Conservation (phyloP, 2,329 filamentous ascomycete genomes). For the Gnomoniopsis smithogilvyi region DNA sequence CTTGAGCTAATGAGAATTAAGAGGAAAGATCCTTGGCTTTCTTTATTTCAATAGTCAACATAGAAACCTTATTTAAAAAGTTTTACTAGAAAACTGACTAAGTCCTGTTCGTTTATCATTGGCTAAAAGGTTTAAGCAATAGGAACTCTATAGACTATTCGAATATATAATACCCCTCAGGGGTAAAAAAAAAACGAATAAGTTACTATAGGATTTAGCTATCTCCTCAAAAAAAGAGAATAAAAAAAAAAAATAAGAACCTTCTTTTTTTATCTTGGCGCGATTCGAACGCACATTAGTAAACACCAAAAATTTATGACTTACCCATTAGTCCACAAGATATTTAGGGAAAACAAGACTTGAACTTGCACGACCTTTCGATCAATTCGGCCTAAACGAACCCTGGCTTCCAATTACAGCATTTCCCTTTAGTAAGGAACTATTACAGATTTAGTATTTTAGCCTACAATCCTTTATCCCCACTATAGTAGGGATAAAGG, state of each 20-base stretch:
- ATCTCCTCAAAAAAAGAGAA: neutral
- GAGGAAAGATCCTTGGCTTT: neutral
- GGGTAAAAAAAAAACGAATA: neutral
- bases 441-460: too few relatives aligned
- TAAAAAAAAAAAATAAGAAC: too few relatives aligned
- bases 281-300: neutral
- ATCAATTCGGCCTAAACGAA: conserved; percentile 10
- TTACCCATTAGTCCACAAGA: conserved; percentile 6
- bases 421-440: conserved; percentile 2
- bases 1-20: neutral
- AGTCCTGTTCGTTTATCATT: neutral
- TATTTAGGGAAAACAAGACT: conserved; percentile 16
- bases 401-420: conserved; percentile 14
- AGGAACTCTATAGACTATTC: neutral
- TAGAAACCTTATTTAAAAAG: neutral
- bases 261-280: neutral
- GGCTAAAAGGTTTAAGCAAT: neutral
- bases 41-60: neutral
- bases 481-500: too few relatives aligned
- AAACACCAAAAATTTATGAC: neutral
- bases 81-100: neutral
- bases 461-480: too few relatives aligned
- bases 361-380: conserved; percentile 17
- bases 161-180: neutral
- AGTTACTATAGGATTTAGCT: neutral